Conservation (phyloP, 768 basidiomycete genomes). For the Suillus paluster region DNA sequence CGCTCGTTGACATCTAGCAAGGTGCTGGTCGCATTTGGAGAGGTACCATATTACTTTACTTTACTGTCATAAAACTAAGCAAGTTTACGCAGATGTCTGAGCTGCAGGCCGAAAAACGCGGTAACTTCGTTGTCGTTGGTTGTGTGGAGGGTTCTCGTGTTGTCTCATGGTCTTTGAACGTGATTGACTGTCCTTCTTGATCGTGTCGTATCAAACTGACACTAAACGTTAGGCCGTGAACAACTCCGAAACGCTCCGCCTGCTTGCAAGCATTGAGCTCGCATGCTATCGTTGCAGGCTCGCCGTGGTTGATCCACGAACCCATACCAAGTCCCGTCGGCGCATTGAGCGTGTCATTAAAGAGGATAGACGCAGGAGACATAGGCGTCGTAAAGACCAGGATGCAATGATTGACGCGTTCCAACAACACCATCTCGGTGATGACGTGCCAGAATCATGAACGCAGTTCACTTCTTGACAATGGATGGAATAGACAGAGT, state of each 20-base stretch:
- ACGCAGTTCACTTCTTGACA: constrained; percentile 22
- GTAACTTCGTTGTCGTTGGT: constrained; percentile 85
- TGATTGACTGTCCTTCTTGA: constrained; percentile 36
- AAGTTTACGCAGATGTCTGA: constrained; percentile 54
- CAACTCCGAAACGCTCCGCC: constrained; percentile 79
- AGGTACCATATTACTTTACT: constrained; percentile 43
- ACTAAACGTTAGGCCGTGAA: constrained; percentile 64
- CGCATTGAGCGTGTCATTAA: constrained; percentile 83
- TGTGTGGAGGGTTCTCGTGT: constrained; percentile 76
- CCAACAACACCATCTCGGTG: constrained; percentile 52
- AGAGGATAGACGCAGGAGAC: constrained; percentile 80
- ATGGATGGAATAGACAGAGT: constrained; percentile 11
- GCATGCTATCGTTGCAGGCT: constrained; percentile 81
- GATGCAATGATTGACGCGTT: constrained; percentile 84
- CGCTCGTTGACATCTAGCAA: constrained; percentile 67
- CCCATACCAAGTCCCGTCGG: constrained; percentile 65
- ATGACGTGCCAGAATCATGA: constrained; percentile 22
- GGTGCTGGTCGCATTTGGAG: constrained; percentile 69
- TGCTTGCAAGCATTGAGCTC: constrained; percentile 83
- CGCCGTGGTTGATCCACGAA: constrained; percentile 67
- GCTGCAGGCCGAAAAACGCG: constrained; percentile 84
- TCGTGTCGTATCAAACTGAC: constrained; percentile 16
- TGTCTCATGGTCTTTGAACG: constrained; percentile 86
- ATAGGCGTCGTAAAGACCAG: constrained; percentile 83
- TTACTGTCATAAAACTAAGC: constrained; percentile 3